Evolutionary conservation across 2,329 filamentous ascomycete genomes (phyloP).

Genomic region (Arthrobotrys pseudoclavata): DNA sequence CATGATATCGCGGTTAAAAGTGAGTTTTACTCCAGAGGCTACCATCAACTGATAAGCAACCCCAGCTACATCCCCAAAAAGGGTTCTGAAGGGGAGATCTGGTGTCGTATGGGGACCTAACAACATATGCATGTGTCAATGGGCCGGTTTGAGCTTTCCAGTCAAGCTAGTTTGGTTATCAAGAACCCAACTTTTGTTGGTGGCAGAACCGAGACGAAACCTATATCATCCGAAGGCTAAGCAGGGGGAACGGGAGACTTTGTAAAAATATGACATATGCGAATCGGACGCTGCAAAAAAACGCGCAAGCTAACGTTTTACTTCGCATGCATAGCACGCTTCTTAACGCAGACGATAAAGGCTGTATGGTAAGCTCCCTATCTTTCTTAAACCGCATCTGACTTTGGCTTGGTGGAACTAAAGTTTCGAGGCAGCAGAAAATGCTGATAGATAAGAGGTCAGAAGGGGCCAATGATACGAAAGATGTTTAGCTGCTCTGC

Average conservation of each 20-base stretch:
- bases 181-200: constrained; percentile 36
- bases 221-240: constrained; percentile 58
- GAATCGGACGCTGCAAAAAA: constrained; percentile 42
- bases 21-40: constrained; percentile 51
- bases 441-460: constrained; percentile 59
- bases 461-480: constrained; percentile 59
- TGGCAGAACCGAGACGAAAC: constrained; percentile 46
- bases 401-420: constrained; percentile 57
- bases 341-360: constrained; percentile 60
- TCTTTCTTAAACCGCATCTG: constrained; percentile 52
- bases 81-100: constrained; percentile 51
- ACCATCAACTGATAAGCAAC: constrained; percentile 56
- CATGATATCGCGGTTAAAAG: constrained; percentile 58
- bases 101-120: constrained; percentile 46
- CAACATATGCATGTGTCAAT: constrained; percentile 57
- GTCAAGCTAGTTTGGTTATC: constrained; percentile 41
- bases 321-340: constrained; percentile 52
- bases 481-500: constrained; percentile 59
- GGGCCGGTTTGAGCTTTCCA: constrained; percentile 36
- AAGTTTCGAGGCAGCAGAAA: constrained; percentile 54
- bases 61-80: constrained; percentile 45
- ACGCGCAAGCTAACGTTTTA: constrained; percentile 55
- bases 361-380: constrained; percentile 41
- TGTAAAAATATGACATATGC: constrained; percentile 52
- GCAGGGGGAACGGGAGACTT: constrained; percentile 46